phyloP scores from a whole-genome alignment of 2,329 filamentous ascomycete species.

The Fusarium avenaceum region DNA sequence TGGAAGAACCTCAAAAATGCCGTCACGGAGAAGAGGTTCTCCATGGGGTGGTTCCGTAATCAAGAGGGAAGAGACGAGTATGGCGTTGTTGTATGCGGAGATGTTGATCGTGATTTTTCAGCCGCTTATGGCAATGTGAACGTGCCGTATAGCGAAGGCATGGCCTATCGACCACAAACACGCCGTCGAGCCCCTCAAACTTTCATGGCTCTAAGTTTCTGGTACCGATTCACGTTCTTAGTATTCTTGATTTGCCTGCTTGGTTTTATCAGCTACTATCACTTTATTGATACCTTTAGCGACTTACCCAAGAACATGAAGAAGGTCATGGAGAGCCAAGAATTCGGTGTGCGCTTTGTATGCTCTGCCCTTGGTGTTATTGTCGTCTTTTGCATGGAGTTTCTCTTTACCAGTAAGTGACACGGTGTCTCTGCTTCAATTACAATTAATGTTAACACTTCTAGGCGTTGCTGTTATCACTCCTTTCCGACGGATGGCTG shows the following conservation, averaged over 20 bases:
- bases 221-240: conserved; percentile 53
- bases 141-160: conserved; percentile 31
- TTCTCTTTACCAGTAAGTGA: conserved; percentile 56
- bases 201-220: conserved; percentile 54
- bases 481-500: conserved; percentile 58
- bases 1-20: conserved; percentile 31
- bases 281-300: conserved; percentile 44
- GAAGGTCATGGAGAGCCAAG: conserved; percentile 56
- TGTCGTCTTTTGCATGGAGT: conserved; percentile 58
- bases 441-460: neutral
- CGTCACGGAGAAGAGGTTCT: conserved; percentile 32
- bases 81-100: conserved; percentile 29
- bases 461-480: conserved; percentile 58
- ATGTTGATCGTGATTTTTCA: conserved; percentile 5
- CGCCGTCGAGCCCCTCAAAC: conserved; percentile 42
- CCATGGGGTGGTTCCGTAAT: conserved; percentile 31
- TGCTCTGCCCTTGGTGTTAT: conserved; percentile 58
- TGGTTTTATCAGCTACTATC: conserved; percentile 58
- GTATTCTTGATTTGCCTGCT: conserved; percentile 53
- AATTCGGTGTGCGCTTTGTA: conserved; percentile 60
- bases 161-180: conserved; percentile 19
- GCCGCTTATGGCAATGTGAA: conserved; percentile 29
- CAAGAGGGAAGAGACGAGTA: conserved; percentile 34
- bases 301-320: conserved; percentile 48
- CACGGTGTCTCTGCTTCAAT: rapidly evolving